These are phyloP conservation scores for Pseudomassariella vexata DNA, from an alignment of 2,329 filamentous ascomycete genomes.

Conservation along the genomic window DNA sequence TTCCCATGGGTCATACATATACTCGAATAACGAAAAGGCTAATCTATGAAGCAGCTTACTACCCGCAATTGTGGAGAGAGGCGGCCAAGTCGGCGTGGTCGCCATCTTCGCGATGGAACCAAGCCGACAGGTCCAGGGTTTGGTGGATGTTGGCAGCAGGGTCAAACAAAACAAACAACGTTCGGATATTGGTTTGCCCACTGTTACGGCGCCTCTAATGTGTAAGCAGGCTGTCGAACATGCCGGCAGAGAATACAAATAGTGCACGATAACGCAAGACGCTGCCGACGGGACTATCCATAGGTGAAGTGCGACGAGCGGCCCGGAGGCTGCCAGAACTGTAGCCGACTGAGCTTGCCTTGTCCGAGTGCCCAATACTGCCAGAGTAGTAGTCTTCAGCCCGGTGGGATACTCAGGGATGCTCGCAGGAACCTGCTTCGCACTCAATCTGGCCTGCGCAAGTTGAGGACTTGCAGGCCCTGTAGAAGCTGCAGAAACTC, in stretches of 20 bases:
- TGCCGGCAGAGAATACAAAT: neutral
- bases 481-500: slow-evolving; percentile 10
- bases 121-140: neutral
- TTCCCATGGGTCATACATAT: too few relatives aligned
- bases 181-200: too few relatives aligned
- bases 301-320: slow-evolving; percentile 10
- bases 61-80: neutral
- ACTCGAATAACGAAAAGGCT: too few relatives aligned
- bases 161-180: slow-evolving; percentile 1
- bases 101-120: neutral
- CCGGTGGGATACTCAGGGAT: too few relatives aligned
- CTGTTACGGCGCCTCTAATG: too few relatives aligned
- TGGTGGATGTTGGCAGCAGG: neutral
- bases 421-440: too few relatives aligned
- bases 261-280: neutral
- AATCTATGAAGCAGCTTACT: too few relatives aligned
- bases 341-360: slow-evolving; percentile 7
- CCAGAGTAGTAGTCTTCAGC: too few relatives aligned
- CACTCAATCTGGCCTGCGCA: slow-evolving; percentile 8
- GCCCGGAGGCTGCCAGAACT: slow-evolving; percentile 10
- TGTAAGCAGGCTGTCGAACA: slow-evolving; percentile 2
- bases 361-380: slow-evolving; percentile 8
- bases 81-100: neutral
- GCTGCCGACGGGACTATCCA: neutral
- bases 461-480: slow-evolving; percentile 12